phyloP scores from a whole-genome alignment of 106 monocot species.

The Acorus gramineus region DNA sequence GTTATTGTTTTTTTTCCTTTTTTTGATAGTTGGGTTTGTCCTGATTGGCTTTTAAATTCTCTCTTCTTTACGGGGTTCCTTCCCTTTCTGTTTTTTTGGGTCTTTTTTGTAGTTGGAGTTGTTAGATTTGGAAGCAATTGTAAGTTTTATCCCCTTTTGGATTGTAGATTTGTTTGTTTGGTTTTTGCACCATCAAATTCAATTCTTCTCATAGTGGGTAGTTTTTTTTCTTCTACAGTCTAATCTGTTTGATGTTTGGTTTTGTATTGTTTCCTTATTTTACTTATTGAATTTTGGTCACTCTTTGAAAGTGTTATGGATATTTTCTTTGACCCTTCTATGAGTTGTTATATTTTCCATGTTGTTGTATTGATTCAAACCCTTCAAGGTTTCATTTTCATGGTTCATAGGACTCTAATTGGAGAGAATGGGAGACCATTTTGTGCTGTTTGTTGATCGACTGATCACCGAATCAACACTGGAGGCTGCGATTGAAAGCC shows the following conservation, averaged over 20 bases:
- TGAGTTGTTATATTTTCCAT: neutral
- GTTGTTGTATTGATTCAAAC: neutral
- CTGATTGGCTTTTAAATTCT: neutral
- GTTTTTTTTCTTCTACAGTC: no score
- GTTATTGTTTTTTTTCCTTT: neutral
- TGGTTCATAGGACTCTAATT: neutral
- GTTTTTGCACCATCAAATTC: neutral
- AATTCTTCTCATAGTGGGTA: no score
- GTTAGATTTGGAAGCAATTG: neutral
- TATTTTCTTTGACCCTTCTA: neutral
- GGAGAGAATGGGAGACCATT: slow-evolving; percentile 52
- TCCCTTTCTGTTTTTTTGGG: neutral
- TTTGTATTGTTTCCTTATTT: no score
- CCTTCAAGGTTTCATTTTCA: neutral
- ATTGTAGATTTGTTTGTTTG: neutral
- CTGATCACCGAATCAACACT: slow-evolving; percentile 62
- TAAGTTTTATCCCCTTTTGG: neutral
- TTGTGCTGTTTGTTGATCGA: slow-evolving; percentile 55
- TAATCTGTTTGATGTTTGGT: no score
- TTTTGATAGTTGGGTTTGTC: neutral
- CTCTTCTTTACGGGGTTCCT: neutral
- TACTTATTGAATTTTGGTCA: no score
- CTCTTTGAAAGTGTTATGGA: no score
- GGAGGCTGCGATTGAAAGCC: slow-evolving; percentile 36
- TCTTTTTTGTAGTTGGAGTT: neutral